Conservation (phyloP, 139 green algal genomes). For the Mesotaenium endlicherianum region DNA sequence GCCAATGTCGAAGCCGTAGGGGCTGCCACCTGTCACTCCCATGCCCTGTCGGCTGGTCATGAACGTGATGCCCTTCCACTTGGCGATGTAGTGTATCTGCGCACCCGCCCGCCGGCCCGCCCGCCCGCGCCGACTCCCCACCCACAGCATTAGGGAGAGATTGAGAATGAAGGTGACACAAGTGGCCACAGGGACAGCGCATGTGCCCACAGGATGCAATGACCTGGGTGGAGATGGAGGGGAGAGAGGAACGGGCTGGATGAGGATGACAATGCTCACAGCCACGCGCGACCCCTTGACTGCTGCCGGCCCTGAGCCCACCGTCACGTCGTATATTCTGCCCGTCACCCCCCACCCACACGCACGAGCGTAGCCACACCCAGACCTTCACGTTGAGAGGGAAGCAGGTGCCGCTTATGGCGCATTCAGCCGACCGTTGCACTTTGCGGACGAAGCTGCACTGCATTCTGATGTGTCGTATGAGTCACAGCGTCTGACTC, state of each 20-base stretch:
- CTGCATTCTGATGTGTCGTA: too few relatives aligned
- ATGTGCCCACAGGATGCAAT: not conserved
- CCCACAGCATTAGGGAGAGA: not conserved
- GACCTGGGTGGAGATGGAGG: not conserved
- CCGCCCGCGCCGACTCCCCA: not conserved
- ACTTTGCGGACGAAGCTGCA: too few relatives aligned
- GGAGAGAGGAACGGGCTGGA: not conserved
- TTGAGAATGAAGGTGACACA: not conserved
- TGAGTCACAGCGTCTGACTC: too few relatives aligned
- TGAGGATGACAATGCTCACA: not conserved
- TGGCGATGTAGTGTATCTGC: slow-evolving; percentile 47
- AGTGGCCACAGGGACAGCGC: not conserved
- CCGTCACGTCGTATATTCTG: slow-evolving; percentile 34
- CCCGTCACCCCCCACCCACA: too few relatives aligned
- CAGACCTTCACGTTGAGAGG: too few relatives aligned
- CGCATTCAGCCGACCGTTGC: too few relatives aligned
- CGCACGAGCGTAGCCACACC: too few relatives aligned
- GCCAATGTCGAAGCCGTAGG: slow-evolving; percentile 87
- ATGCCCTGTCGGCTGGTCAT: slow-evolving; percentile 67
- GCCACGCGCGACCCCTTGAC: slow-evolving; percentile 31
- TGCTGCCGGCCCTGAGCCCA: slow-evolving; percentile 5
- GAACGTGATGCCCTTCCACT: slow-evolving; percentile 54
- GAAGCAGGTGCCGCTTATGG: too few relatives aligned
- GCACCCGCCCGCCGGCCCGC: not conserved
- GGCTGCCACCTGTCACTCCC: slow-evolving; percentile 78